Conservation (phyloP, 306 rosid genomes). For the Aeschynomene evenia region DNA sequence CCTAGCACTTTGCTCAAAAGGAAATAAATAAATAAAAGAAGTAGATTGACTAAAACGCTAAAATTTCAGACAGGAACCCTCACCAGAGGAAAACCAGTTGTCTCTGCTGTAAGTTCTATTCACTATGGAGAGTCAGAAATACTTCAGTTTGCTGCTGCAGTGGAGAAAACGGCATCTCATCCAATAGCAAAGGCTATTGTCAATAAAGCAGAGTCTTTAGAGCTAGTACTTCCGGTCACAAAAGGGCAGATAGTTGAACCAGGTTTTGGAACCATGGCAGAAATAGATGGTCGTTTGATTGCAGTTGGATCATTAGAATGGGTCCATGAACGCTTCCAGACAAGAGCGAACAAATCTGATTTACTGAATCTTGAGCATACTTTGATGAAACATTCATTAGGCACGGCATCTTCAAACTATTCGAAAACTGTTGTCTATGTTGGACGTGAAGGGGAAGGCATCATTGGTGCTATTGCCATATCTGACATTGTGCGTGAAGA, state of each 20-base stretch:
- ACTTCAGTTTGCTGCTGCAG: constrained; percentile 91
- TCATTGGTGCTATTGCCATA: constrained; percentile 82
- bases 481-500: constrained; percentile 85
- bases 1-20: neutral
- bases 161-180: constrained; percentile 96
- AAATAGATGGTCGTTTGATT: constrained; percentile 73
- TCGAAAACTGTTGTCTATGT: constrained; percentile 88
- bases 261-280: constrained; percentile 91
- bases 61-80: constrained; percentile 92
- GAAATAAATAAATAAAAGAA: neutral
- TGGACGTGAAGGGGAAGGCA: constrained; percentile 96
- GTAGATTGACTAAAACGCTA: constrained; percentile 26
- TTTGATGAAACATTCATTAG: constrained; percentile 51
- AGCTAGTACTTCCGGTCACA: constrained; percentile 70
- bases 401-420: constrained; percentile 50
- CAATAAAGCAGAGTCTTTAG: constrained; percentile 72
- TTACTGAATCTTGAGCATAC: constrained; percentile 55
- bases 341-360: constrained; percentile 42
- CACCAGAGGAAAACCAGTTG: constrained; percentile 92
- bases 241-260: constrained; percentile 81
- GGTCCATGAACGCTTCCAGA: constrained; percentile 71
- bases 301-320: constrained; percentile 87
- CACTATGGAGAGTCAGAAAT: constrained; percentile 65
- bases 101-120: constrained; percentile 65
- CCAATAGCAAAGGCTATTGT: constrained; percentile 93